A percentile compares a stretch with the other conserved stretches of the same genome.
Evolutionary conservation across 2,329 filamentous ascomycete species (phyloP).

Genomic region (Paramyrothecium roridum): DNA sequence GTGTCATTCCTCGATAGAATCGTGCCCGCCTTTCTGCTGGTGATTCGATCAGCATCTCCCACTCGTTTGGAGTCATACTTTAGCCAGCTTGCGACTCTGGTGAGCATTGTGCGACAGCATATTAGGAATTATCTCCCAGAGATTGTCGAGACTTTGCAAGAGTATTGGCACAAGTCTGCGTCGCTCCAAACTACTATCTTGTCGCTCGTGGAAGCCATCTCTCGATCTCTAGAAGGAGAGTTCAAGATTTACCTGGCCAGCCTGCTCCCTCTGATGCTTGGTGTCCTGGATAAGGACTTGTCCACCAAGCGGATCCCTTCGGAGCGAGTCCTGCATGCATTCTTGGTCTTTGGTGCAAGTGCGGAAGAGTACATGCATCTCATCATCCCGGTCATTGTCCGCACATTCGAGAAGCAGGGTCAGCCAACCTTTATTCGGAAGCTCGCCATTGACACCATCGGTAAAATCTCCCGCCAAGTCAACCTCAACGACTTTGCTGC

Average conservation of each 20-base stretch:
- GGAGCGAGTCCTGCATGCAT: conserved; percentile 88
- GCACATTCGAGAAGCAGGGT: conserved; percentile 85
- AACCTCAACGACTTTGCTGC: conserved; percentile 97
- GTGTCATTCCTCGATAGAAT: conserved; percentile 93
- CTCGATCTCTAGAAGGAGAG: conserved; percentile 89
- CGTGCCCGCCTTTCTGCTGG: conserved; percentile 86
- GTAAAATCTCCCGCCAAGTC: conserved; percentile 90
- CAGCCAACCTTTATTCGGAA: conserved; percentile 79
- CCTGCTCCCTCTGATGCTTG: conserved; percentile 88
- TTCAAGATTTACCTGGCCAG: conserved; percentile 95
- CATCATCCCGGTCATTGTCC: conserved; percentile 92
- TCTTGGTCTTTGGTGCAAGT: conserved; percentile 92
- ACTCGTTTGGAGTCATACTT: conserved; percentile 92
- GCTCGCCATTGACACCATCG: conserved; percentile 89
- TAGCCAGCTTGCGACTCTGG: conserved; percentile 89
- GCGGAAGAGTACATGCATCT: conserved; percentile 99
- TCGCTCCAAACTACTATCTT: conserved; percentile 89
- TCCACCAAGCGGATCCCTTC: conserved; percentile 75
- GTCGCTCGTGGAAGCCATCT: conserved; percentile 88
- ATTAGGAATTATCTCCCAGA: conserved; percentile 86
- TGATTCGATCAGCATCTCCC: conserved; percentile 77
- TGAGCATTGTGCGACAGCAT: conserved; percentile 93
- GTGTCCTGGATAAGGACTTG: conserved; percentile 83
- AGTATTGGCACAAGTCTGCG: conserved; percentile 82
- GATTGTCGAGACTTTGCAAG: conserved; percentile 81